A percentile compares a stretch with the other conserved stretches of the same genome.
Conservation (phyloP, 345 rosid species). For the Gossypium stocksii region DNA sequence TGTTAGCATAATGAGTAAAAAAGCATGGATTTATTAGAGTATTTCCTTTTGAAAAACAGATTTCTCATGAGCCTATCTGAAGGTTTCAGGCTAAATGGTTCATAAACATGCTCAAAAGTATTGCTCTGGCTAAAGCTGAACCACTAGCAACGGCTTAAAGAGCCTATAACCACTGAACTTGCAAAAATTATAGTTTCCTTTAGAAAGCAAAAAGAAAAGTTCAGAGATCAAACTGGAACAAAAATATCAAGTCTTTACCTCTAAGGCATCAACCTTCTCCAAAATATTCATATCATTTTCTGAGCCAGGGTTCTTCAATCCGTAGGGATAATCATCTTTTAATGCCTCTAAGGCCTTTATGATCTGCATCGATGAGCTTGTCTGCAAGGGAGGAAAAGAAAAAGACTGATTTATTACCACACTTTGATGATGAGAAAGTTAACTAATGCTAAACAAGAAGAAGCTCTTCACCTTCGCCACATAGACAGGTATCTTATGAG, state of each 20-base stretch:
- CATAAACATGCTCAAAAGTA: slow-evolving; percentile 4
- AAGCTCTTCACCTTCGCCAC: slow-evolving; percentile 54
- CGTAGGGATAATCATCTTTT: slow-evolving; percentile 47
- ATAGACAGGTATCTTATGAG: slow-evolving; percentile 63
- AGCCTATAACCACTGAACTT: neutral
- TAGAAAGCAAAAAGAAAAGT: neutral
- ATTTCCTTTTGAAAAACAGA: too few species aligned
- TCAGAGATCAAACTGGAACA: neutral
- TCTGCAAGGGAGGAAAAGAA: slow-evolving; percentile 40
- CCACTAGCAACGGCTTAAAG: neutral
- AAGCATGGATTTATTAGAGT: too few species aligned
- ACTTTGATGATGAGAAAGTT: neutral
- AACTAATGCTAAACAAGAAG: neutral
- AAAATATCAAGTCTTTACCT: slow-evolving; percentile 37
- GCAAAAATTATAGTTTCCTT: neutral
- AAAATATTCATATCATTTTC: slow-evolving; percentile 43
- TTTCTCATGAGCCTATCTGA: neutral
- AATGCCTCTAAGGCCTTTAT: slow-evolving; percentile 55
- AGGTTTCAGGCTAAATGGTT: neutral
- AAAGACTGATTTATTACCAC: neutral
- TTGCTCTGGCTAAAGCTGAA: neutral
- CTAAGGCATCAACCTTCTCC: slow-evolving; percentile 76
- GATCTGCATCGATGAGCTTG: slow-evolving; percentile 72
- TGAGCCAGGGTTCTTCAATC: slow-evolving; percentile 39
- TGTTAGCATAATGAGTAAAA: too few species aligned